Evolutionary conservation across 305 asterid species (phyloP).

Genomic region (Rubia occidens): DNA sequence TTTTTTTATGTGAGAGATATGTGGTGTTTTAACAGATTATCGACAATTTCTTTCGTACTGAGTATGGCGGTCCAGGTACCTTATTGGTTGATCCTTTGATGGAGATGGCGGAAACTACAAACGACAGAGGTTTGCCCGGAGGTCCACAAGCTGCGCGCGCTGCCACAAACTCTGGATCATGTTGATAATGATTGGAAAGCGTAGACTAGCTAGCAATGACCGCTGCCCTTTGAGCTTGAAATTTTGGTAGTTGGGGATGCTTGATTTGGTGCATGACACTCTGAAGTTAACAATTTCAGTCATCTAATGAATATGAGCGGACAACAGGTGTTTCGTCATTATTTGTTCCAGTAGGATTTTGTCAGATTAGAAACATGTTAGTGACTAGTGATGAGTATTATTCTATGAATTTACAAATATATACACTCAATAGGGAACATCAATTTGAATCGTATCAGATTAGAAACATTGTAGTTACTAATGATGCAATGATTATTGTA

Average conservation of each 20-base stretch:
- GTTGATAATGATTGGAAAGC: slow-evolving; percentile 84
- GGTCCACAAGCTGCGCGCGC: slow-evolving; percentile 92
- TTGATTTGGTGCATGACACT: neutral
- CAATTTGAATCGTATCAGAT: neutral
- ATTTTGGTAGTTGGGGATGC: neutral
- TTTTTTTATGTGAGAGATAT: slow-evolving; percentile 7
- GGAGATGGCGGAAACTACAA: slow-evolving; percentile 81
- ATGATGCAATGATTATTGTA: no score
- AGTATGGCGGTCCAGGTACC: slow-evolving; percentile 92
- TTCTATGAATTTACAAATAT: neutral
- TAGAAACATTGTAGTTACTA: no score
- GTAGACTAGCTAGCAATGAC: slow-evolving; percentile 37
- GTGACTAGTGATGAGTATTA: neutral
- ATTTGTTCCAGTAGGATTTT: neutral
- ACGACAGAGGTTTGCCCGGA: slow-evolving; percentile 78
- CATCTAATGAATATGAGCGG: neutral
- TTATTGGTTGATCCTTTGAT: slow-evolving; percentile 70
- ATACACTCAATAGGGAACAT: neutral
- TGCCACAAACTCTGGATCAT: slow-evolving; percentile 65
- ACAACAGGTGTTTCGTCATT: neutral
- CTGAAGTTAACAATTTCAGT: neutral
- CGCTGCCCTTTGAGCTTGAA: neutral
- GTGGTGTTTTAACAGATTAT: slow-evolving; percentile 42
- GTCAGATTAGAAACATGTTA: neutral
- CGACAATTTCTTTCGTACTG: slow-evolving; percentile 56